Percentiles rank a stretch among this genome's conserved stretches.
phyloP scores from a whole-genome alignment of 441 rosid genomes.

The Arabidopsis hybrid region DNA sequence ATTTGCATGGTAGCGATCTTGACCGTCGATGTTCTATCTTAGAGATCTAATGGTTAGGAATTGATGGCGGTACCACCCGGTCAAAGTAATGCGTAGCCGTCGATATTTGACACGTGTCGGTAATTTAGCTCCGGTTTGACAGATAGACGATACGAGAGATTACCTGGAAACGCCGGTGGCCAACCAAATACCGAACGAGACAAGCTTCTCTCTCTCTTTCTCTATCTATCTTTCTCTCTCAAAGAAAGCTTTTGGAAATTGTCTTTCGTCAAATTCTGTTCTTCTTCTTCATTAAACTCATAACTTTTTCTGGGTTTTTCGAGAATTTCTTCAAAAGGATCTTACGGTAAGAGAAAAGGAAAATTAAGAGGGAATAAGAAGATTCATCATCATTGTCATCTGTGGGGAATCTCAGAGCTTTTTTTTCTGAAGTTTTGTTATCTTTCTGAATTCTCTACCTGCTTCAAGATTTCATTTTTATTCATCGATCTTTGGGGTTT shows the following conservation, averaged over 20 bases:
- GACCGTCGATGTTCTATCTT: constrained; percentile 24
- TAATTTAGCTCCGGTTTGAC: constrained; percentile 31
- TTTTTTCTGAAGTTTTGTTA: constrained; percentile 9
- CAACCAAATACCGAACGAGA: constrained; percentile 61
- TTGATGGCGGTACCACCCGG: constrained; percentile 46
- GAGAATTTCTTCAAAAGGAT: constrained; percentile 37
- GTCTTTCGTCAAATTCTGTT: constrained; percentile 37
- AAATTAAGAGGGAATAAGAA: not conserved
- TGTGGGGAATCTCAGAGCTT: constrained; percentile 31
- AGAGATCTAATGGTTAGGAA: constrained; percentile 61
- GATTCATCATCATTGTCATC: constrained; percentile 36
- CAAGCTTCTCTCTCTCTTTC: constrained; percentile 36
- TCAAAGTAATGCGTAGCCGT: constrained; percentile 45
- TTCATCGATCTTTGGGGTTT: not conserved
- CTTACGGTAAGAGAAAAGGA: constrained; percentile 6
- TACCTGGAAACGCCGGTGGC: constrained; percentile 80
- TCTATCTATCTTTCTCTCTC: constrained; percentile 27
- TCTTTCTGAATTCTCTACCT: constrained; percentile 20
- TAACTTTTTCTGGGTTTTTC: constrained; percentile 31
- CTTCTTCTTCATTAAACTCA: constrained; percentile 29
- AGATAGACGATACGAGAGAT: constrained; percentile 52
- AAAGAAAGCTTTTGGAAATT: constrained; percentile 31
- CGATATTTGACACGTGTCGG: constrained; percentile 52
- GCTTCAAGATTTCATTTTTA: constrained; percentile 16
- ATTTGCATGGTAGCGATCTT: not conserved